Base-by-base conservation (phyloP, 257 asterid genomes). In the Prunella vulgaris region DNA sequence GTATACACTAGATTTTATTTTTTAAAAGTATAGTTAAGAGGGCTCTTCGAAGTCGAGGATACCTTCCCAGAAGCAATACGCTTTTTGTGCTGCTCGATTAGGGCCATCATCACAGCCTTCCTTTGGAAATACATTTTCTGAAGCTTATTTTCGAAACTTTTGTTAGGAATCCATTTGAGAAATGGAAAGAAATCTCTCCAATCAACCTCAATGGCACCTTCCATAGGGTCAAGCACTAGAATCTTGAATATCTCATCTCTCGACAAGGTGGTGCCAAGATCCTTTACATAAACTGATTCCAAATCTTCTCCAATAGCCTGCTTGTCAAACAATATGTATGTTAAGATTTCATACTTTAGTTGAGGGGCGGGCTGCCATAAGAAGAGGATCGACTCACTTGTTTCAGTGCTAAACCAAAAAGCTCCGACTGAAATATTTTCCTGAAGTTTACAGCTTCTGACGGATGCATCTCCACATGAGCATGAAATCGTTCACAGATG, bases 121-220 rank as follows among this genome's bases (percentile, higher is more conserved):
- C 96, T 77, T 3, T 74, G 77, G 51, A 37, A 21, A 76, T 82
- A 28, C 85, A 86, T 78, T 17, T 22, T 79, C 59, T 74, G 76
- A 24, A 93, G 59, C 71, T 75, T 90, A 5, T 69, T 62, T 60
- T 89, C 93, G 32, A 94, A 85, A 52, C 70, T 59, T 69, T 71
- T 79, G 76, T 94, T 91, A 2, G 99, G 99, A 60, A 87, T 60
- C 97, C 97, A 94, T 65, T 78, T 85, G n/a, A 94, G 69, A 61
- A 82, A 87, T 0, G 97, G 97, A 79, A 94, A 94, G 65, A 91
- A 94, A 69, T 94, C 99, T 67, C 99, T 84, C 99, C 99, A 94
- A 42, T 94, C 99, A 42, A 94, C 97, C 51, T 94, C 97, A 60
- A 89, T 84, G 35, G 95, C 95, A 18, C 97, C 99, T 73, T 85